Evolutionary conservation across 2,329 filamentous ascomycete genomes (phyloP), one percentile per base, ranked within the genome.

Genomic region (Fusarium newnesense): DNA sequence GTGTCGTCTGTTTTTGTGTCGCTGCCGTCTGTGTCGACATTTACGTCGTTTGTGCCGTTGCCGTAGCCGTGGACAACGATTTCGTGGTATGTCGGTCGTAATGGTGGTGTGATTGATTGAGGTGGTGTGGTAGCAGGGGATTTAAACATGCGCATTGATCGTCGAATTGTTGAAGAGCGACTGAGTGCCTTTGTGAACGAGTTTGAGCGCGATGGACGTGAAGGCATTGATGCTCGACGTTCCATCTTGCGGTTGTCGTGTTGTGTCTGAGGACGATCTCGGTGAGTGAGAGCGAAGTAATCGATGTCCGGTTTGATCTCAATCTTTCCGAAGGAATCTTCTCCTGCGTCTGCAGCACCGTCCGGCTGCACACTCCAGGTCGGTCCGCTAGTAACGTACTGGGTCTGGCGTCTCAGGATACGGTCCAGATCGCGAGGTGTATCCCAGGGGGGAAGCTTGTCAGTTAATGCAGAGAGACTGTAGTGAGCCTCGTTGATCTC

Each of bases 401-500:
- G 77, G 1, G 77, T 79, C 43, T 81, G 80, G 9, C 75, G 76
- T 13, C 76, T 76, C 4, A 80, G 43, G 24, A 83, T 69, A 7
- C 76, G 76, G 13, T 76, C 74, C 21, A 79, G 61, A 12, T 77
- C 69, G 7, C 70, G 77, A 6, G 78, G 76, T 32, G 81, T 80
- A 32, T 81, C 78, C 87, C 87, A 89, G 0, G 86, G 85, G 0
- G 86, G 85, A 4, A 87, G 74, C 34, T 82, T 77, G 6, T 78
- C 78, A 1, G 81, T 83, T 4, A 84, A 83, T 0, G 87, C 82
- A 40, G 84, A 82, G 26, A 89, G 78, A 58, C 87, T 85, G 70
- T 96, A 96, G 0, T 85, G 83, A 4, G 89, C 85, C 19, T 84
- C 84, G 2, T 86, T 83, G 2, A 85, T 83, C 61, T 92, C 88